These are phyloP conservation scores for Xylogone sp. DNA, from an alignment of 2,329 filamentous ascomycete genomes.

Conservation along the genomic window DNA sequence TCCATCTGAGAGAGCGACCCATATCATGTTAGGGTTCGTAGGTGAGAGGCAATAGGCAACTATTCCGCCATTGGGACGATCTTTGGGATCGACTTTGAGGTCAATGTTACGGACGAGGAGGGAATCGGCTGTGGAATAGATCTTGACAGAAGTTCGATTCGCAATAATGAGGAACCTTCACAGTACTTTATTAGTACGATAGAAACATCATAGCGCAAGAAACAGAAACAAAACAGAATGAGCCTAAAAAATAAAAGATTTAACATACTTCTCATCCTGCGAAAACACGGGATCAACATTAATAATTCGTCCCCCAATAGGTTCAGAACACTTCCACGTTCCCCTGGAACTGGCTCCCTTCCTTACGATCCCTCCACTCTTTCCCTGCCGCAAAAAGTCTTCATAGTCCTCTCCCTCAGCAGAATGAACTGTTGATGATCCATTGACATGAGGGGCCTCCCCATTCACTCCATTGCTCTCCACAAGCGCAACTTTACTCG, in stretches of 20 bases:
- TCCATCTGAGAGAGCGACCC: conserved; percentile 58
- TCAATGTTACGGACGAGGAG: conserved; percentile 71
- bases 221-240: too few species aligned
- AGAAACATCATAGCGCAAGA: too few species aligned
- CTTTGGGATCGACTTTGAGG: conserved; percentile 32
- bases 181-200: conserved; percentile 18
- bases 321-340: conserved; percentile 57
- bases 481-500: conserved; percentile 15
- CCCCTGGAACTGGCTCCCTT: too few species aligned
- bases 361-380: too few species aligned
- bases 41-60: conserved; percentile 38
- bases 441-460: conserved; percentile 3
- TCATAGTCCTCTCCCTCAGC: conserved; percentile 20
- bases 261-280: conserved; percentile 54
- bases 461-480: conserved; percentile 17
- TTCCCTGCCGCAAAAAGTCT: conserved; percentile 7
- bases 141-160: conserved; percentile 70
- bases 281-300: conserved; percentile 62
- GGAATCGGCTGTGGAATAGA: conserved; percentile 80
- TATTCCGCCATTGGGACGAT: conserved; percentile 23
- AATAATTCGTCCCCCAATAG: conserved; percentile 62
- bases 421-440: conserved; percentile 8
- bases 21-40: conserved; percentile 43
- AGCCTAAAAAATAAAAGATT: conserved; percentile 9
- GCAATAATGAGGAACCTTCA: conserved; percentile 67